Evolutionary conservation across 1,284 basidiomycete genomes (phyloP).

Genomic region (Anthracocystis panici-leucophaei): DNA sequence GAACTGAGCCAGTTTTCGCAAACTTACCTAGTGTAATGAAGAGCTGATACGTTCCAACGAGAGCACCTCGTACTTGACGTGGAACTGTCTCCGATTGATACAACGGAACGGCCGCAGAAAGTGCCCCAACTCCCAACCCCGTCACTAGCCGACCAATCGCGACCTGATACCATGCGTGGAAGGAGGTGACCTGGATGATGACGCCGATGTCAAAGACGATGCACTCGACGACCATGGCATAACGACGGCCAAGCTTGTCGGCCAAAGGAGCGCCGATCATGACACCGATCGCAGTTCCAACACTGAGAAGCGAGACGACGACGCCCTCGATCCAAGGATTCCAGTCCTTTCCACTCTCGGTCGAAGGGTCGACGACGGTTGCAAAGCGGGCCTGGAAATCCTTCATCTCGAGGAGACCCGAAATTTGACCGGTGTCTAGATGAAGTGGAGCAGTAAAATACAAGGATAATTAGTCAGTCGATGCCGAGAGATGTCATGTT

Average conservation of each 20-base stretch:
- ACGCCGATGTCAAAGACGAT: conserved; percentile 79
- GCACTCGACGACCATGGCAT: conserved; percentile 80
- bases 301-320: conserved; percentile 77
- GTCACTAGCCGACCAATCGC: conserved; percentile 78
- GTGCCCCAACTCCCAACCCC: conserved; percentile 71
- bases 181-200: conserved; percentile 72
- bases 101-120: conserved; percentile 78
- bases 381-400: conserved; percentile 79
- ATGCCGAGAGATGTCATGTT: too few relatives aligned
- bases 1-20: too few relatives aligned
- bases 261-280: conserved; percentile 71
- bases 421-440: conserved; percentile 80
- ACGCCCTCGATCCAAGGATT: conserved; percentile 72
- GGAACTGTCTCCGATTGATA: conserved; percentile 83
- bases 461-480: too few relatives aligned
- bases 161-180: conserved; percentile 69
- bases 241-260: conserved; percentile 78
- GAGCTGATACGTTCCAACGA: conserved; percentile 77
- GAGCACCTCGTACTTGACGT: conserved; percentile 80
- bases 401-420: conserved; percentile 80
- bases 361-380: conserved; percentile 24
- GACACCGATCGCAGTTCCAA: conserved; percentile 69
- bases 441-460: too few relatives aligned
- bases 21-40: conserved; percentile 52
- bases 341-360: conserved; percentile 38